These are phyloP conservation scores for Pichia sp. DNA, from an alignment of 1,139 yeast species.

Conservation along the genomic window DNA sequence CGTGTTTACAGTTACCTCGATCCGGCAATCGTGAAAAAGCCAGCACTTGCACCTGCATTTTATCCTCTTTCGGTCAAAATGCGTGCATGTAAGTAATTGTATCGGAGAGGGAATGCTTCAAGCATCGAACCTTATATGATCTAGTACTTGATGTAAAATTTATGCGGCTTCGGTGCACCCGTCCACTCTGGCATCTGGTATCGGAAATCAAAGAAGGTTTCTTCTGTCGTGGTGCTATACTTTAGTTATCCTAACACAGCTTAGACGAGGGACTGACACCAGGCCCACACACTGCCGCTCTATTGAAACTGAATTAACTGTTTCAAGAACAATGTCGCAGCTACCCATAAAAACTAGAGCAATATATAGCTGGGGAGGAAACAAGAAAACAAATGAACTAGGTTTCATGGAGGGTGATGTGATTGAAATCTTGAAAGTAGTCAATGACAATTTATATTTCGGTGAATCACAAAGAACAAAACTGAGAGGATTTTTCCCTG, in stretches of 20 bases:
- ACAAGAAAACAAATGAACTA: constrained; percentile 63
- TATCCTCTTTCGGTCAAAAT: neutral
- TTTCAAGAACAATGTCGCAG: constrained; percentile 2
- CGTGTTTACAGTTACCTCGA: constrained; percentile 2
- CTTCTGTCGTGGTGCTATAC: too few relatives aligned
- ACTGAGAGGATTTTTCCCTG: constrained; percentile 81
- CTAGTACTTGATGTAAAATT: neutral
- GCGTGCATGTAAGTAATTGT: neutral
- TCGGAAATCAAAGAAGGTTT: neutral
- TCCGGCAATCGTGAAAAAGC: constrained; percentile 1
- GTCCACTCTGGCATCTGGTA: too few relatives aligned
- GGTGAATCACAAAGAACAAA: constrained; percentile 78
- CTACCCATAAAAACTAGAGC: constrained; percentile 28
- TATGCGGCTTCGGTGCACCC: neutral
- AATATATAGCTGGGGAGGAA: constrained; percentile 31
- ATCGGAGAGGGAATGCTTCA: neutral
- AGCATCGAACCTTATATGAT: neutral
- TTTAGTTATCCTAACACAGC: too few relatives aligned
- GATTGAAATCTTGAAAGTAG: constrained; percentile 72
- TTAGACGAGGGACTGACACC: too few relatives aligned
- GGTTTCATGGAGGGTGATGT: constrained; percentile 93
- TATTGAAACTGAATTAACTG: too few relatives aligned
- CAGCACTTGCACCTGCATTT: neutral
- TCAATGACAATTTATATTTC: constrained; percentile 92
- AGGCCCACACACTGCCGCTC: too few relatives aligned